A percentile compares a stretch with the other conserved stretches of the same genome.
These are phyloP conservation scores for Aureobasidium sp. DNA, from an alignment of 2,329 filamentous ascomycete species.

Conservation along the genomic window DNA sequence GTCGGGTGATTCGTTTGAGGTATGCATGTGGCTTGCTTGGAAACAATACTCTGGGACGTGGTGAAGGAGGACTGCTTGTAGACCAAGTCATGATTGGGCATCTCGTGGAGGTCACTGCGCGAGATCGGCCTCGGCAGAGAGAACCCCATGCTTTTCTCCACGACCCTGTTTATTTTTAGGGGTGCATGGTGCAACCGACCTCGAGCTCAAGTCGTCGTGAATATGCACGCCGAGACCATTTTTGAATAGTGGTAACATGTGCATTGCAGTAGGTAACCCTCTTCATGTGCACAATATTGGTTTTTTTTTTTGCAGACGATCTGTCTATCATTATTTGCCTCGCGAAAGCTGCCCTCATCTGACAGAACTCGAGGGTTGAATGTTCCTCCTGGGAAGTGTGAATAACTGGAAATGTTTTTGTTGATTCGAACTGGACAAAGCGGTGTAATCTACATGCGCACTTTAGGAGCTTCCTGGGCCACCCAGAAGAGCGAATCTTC, in stretches of 20 bases:
- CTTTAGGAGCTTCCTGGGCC: slow-evolving; percentile 71
- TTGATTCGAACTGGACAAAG: neutral
- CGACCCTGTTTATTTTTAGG: slow-evolving; percentile 3
- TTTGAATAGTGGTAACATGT: neutral
- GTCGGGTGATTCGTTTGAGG: neutral
- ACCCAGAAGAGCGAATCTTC: slow-evolving; percentile 86
- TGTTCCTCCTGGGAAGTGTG: neutral
- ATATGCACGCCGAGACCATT: neutral
- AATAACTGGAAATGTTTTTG: neutral
- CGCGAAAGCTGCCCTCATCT: too few relatives aligned
- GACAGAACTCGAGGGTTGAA: neutral
- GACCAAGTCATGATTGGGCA: neutral
- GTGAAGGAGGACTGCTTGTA: neutral
- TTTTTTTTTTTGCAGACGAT: neutral
- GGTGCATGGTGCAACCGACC: neutral
- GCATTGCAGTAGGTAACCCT: neutral
- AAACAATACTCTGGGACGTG: neutral
- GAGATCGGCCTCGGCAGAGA: neutral
- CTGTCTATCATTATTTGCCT: neutral
- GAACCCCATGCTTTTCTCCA: slow-evolving; percentile 3
- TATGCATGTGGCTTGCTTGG: slow-evolving; percentile 11
- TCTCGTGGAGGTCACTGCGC: neutral
- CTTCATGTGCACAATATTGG: neutral
- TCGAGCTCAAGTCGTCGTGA: neutral
- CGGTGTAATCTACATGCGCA: neutral